phyloP scores from a whole-genome alignment of 2,329 filamentous ascomycete genomes.

The Beauveria scarabaeidicola region DNA sequence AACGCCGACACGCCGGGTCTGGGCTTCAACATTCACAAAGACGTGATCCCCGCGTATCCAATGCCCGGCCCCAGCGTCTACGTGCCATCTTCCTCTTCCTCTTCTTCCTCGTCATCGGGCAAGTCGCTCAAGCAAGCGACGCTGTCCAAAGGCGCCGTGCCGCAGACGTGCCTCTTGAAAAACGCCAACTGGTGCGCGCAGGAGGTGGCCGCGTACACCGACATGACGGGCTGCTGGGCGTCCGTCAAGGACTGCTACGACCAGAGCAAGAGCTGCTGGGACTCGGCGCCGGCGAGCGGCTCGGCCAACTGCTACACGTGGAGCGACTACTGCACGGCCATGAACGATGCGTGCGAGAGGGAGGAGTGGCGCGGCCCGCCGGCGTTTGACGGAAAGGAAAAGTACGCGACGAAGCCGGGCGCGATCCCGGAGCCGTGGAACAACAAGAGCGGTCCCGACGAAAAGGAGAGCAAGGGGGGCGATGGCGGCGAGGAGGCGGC shows the following conservation, averaged over 20 bases:
- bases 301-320: conserved; percentile 50
- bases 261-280: conserved; percentile 53
- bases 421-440: conserved; percentile 25
- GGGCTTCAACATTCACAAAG: conserved; percentile 56
- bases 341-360: conserved; percentile 35
- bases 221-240: conserved; percentile 52
- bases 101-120: not conserved
- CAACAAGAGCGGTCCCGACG: conserved; percentile 15
- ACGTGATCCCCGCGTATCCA: conserved; percentile 36
- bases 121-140: conserved; percentile 12
- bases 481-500: not conserved
- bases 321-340: conserved; percentile 50
- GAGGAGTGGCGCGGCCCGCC: conserved; percentile 40
- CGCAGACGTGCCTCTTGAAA: conserved; percentile 48
- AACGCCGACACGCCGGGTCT: conserved; percentile 44
- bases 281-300: conserved; percentile 49
- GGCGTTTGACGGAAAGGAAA: conserved; percentile 28
- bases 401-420: conserved; percentile 23
- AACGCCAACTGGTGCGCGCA: conserved; percentile 67
- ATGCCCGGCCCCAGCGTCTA: conserved; percentile 50
- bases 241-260: conserved; percentile 46
- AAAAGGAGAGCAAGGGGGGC: conserved; percentile 13
- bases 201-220: conserved; percentile 48
- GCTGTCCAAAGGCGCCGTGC: conserved; percentile 40
- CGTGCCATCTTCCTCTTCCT: conserved; percentile 17